Percentiles rank a stretch among this genome's conserved stretches.
These are phyloP conservation scores for Aspergillus campestris DNA, from an alignment of 495 filamentous ascomycete species.

Conservation along the genomic window DNA sequence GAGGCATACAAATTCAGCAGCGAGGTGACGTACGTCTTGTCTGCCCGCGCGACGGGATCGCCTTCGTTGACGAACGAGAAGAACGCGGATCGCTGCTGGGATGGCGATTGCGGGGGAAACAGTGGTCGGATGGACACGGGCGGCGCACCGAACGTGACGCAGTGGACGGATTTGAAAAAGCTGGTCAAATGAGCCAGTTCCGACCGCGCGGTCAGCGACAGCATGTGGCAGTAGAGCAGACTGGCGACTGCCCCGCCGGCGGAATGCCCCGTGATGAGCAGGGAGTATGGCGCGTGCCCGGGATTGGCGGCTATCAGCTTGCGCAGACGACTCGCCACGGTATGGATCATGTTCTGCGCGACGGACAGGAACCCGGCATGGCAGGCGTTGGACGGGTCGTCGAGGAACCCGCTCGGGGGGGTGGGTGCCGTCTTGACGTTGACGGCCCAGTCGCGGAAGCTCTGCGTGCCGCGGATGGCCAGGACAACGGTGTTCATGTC, in stretches of 20 bases:
- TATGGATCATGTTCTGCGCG: constrained; percentile 63
- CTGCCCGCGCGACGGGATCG: constrained; percentile 68
- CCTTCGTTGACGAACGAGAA: constrained; percentile 76
- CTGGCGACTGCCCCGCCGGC: constrained; percentile 75
- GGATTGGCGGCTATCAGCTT: constrained; percentile 62
- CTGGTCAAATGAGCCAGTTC: constrained; percentile 59
- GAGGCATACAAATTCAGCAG: constrained; percentile 61
- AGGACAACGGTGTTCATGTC: constrained; percentile 70
- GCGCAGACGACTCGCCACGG: constrained; percentile 60
- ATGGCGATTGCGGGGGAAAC: constrained; percentile 40
- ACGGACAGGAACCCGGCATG: constrained; percentile 71
- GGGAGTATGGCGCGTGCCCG: constrained; percentile 52
- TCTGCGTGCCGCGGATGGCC: constrained; percentile 69
- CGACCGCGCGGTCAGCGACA: constrained; percentile 46
- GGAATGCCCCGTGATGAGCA: constrained; percentile 77
- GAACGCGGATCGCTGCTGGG: constrained; percentile 55
- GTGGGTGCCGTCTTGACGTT: constrained; percentile 62
- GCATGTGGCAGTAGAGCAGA: constrained; percentile 72
- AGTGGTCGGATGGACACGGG: constrained; percentile 65
- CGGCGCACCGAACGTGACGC: constrained; percentile 73
- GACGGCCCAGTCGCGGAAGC: constrained; percentile 76
- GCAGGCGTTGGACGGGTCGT: constrained; percentile 66
- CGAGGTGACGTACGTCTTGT: constrained; percentile 62
- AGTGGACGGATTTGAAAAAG: constrained; percentile 67
- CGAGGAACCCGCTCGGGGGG: constrained; percentile 57